Conservation (phyloP, 805 yeast species). For the Kodamaea lidongshanica region DNA sequence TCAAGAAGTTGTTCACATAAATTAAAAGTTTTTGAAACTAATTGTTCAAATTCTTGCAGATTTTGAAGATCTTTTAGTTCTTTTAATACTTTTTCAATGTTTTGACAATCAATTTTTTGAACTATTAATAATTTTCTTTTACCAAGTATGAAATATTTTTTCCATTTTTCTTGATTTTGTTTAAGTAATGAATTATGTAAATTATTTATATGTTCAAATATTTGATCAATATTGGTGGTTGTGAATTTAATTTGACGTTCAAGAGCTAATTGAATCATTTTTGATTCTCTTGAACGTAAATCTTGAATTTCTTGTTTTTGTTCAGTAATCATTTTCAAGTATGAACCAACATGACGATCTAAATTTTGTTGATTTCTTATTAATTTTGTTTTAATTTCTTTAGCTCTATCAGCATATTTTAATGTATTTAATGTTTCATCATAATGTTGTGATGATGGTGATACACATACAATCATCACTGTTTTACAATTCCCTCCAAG, state of each 20-base stretch:
- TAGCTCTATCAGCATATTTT: slow-evolving; percentile 88
- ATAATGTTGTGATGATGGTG: slow-evolving; percentile 81
- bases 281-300: slow-evolving; percentile 49
- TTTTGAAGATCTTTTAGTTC: neutral
- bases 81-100: slow-evolving; percentile 3
- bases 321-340: slow-evolving; percentile 75
- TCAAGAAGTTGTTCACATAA: slow-evolving; percentile 28
- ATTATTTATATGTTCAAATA: slow-evolving; percentile 37
- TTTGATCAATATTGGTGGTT: slow-evolving; percentile 22
- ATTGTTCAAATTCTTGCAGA: neutral
- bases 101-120: slow-evolving; percentile 35
- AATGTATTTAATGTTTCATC: slow-evolving; percentile 91
- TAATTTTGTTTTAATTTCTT: slow-evolving; percentile 78
- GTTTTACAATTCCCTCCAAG: slow-evolving; percentile 93
- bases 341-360: slow-evolving; percentile 79
- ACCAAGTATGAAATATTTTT: slow-evolving; percentile 38
- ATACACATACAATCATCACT: slow-evolving; percentile 90
- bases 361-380: slow-evolving; percentile 67
- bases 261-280: slow-evolving; percentile 25
- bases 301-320: slow-evolving; percentile 71
- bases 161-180: slow-evolving; percentile 41
- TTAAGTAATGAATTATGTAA: slow-evolving; percentile 37
- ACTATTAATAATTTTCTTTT: slow-evolving; percentile 41
- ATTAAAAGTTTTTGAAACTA: slow-evolving; percentile 8
- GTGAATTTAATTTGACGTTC: neutral